Percentiles rank a stretch among this genome's conserved stretches.
phyloP scores from a whole-genome alignment of 352 stramenopile species.

The Pythium aristosporum region DNA sequence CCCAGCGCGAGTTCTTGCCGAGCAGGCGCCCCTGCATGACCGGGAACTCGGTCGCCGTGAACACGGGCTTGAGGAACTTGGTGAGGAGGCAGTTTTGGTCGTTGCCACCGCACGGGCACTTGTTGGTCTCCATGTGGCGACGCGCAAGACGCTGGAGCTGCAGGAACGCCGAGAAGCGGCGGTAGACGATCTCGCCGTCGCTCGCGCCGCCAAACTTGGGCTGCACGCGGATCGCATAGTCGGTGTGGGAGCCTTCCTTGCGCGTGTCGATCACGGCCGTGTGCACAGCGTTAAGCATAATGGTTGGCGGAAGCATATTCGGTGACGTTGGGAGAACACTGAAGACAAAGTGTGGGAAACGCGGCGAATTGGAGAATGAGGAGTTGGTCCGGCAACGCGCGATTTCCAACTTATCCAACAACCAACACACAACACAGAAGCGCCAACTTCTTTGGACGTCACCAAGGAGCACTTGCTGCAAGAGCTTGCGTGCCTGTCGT shows the following conservation, averaged over 20 bases:
- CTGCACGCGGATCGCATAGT: constrained; percentile 82
- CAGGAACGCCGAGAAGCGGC: constrained; percentile 83
- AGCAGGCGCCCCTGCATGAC: constrained; percentile 72
- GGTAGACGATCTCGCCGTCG: constrained; percentile 75
- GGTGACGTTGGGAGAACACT: not conserved
- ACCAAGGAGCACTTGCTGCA: not conserved
- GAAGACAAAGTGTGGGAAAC: not conserved
- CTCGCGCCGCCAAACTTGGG: constrained; percentile 53
- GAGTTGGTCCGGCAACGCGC: constrained; percentile 6
- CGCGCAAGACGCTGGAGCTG: constrained; percentile 73
- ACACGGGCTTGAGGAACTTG: constrained; percentile 65
- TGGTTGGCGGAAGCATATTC: constrained; percentile 24
- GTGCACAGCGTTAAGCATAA: constrained; percentile 55
- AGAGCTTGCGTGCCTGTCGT: not conserved
- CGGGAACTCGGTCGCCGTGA: constrained; percentile 71
- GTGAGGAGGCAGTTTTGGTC: constrained; percentile 65
- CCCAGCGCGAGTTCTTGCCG: constrained; percentile 78
- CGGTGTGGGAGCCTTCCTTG: constrained; percentile 75
- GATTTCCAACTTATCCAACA: not conserved
- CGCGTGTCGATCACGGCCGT: constrained; percentile 64
- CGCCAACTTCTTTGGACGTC: not conserved
- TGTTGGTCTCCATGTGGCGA: constrained; percentile 62
- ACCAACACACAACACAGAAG: constrained; percentile 19
- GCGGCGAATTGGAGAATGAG: constrained; percentile 13
- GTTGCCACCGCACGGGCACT: constrained; percentile 56